Evolutionary conservation across 257 asterid genomes (phyloP).

Genomic region (Solanum chmielewskii): DNA sequence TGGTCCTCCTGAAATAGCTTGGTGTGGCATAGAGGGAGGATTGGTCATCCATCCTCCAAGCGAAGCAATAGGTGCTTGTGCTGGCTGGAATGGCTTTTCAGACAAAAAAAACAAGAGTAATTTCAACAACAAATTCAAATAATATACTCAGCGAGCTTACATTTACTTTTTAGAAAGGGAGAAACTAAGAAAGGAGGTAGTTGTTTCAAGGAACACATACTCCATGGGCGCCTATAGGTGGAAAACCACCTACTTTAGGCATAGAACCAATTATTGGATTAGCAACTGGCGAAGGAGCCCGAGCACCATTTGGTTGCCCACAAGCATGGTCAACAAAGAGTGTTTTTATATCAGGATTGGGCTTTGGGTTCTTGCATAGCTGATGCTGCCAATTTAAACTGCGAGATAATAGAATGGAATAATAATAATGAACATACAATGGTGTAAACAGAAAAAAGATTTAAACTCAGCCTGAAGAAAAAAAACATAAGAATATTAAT

Average conservation of each 20-base stretch:
- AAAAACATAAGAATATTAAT: neutral
- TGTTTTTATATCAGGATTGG: conserved; percentile 46
- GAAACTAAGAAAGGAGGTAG: neutral
- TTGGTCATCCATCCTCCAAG: conserved; percentile 47
- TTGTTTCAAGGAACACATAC: conserved; percentile 22
- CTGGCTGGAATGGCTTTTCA: conserved; percentile 31
- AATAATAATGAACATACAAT: neutral
- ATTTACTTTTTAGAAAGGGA: neutral
- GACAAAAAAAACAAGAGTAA: neutral
- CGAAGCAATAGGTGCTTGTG: conserved; percentile 22
- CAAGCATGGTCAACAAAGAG: conserved; percentile 53
- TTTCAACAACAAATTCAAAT: neutral
- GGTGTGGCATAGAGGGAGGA: conserved; percentile 33
- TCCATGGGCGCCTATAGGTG: conserved; percentile 31
- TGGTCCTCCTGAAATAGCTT: conserved; percentile 26
- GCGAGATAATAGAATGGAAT: conserved; percentile 1
- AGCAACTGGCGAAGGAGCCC: conserved; percentile 31
- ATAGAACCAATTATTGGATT: conserved; percentile 21
- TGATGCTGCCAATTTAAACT: conserved; percentile 70
- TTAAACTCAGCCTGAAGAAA: neutral
- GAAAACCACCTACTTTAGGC: conserved; percentile 37
- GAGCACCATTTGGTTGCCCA: conserved; percentile 32
- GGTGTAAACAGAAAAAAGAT: neutral
- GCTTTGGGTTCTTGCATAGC: conserved; percentile 47
- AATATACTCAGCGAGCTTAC: neutral